phyloP scores from a whole-genome alignment of 805 yeast species.

The Zygosaccharomyces siamensis region DNA sequence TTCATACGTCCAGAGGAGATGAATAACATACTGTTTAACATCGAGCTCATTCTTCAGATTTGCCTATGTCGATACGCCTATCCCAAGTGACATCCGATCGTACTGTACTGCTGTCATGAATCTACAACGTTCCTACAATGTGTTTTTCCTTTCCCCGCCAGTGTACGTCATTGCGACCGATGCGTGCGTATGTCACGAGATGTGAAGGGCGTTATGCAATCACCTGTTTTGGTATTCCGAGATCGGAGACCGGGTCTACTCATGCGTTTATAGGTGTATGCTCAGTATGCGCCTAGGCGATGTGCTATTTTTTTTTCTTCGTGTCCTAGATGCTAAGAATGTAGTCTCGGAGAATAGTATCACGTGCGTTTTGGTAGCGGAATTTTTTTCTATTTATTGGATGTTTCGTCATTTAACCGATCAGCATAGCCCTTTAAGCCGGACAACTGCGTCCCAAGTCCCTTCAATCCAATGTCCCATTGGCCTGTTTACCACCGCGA shows the following conservation, averaged over 20 bases:
- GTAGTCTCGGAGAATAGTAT: neutral
- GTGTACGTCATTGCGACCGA: too few relatives aligned
- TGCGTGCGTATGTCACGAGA: too few relatives aligned
- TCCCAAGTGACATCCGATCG: neutral
- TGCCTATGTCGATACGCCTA: conserved; percentile 3
- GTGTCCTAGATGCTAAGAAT: neutral
- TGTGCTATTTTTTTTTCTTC: neutral
- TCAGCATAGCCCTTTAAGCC: neutral
- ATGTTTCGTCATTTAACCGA: conserved; percentile 2
- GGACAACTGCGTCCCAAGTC: neutral
- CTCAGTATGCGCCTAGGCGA: neutral
- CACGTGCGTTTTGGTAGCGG: neutral
- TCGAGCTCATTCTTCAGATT: conserved; percentile 2
- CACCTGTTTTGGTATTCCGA: neutral
- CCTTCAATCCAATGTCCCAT: neutral
- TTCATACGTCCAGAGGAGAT: conserved; percentile 2
- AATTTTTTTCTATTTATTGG: neutral
- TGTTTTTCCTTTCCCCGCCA: neutral
- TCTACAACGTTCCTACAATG: neutral
- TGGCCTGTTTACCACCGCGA: conserved; percentile 6
- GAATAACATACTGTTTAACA: neutral
- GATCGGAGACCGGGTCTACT: neutral
- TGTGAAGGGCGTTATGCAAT: too few relatives aligned
- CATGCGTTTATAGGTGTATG: neutral
- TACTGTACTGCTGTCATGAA: neutral